Conservation (phyloP, 306 rosid genomes). For the Ziziphus jujuba region DNA sequence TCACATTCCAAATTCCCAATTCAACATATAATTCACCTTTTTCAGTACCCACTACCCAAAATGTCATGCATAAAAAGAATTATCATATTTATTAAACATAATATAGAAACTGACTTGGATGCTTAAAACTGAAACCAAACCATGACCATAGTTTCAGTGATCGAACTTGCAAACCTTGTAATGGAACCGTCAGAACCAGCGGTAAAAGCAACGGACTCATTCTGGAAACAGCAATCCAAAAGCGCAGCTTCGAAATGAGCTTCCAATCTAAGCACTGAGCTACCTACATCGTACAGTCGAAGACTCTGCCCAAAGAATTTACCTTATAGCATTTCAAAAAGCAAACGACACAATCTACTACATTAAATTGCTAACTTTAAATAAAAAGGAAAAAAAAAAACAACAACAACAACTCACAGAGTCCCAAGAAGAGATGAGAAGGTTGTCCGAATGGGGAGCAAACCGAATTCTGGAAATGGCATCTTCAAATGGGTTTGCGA, state of each 20-base stretch:
- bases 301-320: constrained; percentile 48
- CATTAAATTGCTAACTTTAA: neutral
- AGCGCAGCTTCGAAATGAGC: constrained; percentile 57
- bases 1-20: too few species aligned
- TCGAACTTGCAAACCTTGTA: constrained; percentile 44
- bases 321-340: neutral
- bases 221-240: constrained; percentile 73
- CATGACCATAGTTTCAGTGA: neutral
- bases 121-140: neutral
- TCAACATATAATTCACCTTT: too few species aligned
- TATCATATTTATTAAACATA: neutral
- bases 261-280: constrained; percentile 47
- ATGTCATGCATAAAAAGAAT: too few species aligned
- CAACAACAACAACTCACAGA: constrained; percentile 50
- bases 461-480: constrained; percentile 62
- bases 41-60: too few species aligned
- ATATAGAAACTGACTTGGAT: neutral
- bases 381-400: neutral
- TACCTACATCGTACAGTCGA: constrained; percentile 63
- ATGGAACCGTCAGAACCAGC: constrained; percentile 68
- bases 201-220: constrained; percentile 53
- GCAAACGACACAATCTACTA: neutral
- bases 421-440: constrained; percentile 87
- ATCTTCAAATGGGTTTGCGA: constrained; percentile 43
- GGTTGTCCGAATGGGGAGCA: constrained; percentile 60